Conservation (phyloP, 176 grass and related monocot species). For the Hyparrhenia diplandra region DNA sequence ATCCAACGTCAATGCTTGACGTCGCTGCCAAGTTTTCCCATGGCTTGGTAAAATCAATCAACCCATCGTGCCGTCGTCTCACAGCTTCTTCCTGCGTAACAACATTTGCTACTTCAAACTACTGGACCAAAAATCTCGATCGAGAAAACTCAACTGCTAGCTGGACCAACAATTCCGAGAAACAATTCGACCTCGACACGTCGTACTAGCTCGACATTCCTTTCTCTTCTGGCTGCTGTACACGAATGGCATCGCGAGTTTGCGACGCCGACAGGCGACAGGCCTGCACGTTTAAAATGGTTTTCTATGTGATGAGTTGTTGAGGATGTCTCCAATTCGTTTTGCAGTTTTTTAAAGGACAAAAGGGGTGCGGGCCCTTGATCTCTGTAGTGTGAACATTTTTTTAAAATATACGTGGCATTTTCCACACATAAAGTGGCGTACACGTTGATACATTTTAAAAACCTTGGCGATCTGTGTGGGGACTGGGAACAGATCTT, state of each 20-base stretch:
- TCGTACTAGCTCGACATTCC: no score
- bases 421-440: constrained; percentile 4
- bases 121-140: no score
- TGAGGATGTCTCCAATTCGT: constrained; percentile 17
- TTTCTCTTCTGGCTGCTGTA: no score
- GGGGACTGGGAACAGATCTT: neutral
- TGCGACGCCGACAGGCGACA: neutral
- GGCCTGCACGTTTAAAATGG: constrained; percentile 25
- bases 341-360: neutral
- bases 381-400: neutral
- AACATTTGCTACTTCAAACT: neutral
- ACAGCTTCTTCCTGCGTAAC: no score
- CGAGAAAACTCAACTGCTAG: no score
- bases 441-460: neutral
- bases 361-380: no score
- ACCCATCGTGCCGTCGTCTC: no score
- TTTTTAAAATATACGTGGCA: neutral
- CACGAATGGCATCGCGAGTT: no score
- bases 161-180: neutral
- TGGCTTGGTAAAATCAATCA: neutral
- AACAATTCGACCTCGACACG: neutral
- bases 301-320: constrained; percentile 17
- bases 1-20: neutral
- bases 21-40: neutral
- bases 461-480: neutral